These are phyloP conservation scores for Berberis vulgaris DNA, from an alignment of 164 flowering plant species.

Conservation along the genomic window DNA sequence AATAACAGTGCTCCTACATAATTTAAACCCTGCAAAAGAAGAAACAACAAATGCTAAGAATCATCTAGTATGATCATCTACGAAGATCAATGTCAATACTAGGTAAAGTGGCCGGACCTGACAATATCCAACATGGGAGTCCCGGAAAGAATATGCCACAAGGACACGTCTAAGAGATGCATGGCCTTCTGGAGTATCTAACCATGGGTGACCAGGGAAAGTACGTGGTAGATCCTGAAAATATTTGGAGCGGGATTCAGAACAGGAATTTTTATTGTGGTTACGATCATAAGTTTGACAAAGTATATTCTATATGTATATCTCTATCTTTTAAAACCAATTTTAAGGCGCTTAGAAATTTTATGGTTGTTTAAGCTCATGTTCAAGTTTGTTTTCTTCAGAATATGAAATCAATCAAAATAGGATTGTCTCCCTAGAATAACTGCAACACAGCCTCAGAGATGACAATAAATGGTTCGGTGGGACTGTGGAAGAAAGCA, in stretches of 20 bases:
- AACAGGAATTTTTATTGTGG: neutral
- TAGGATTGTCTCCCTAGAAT: too few relatives aligned
- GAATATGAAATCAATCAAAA: too few relatives aligned
- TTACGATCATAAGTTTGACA: too few relatives aligned
- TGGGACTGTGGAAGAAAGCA: too few relatives aligned
- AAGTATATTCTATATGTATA: too few relatives aligned
- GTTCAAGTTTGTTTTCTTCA: too few relatives aligned
- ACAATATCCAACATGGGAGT: slow-evolving; percentile 95
- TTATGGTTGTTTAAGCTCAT: too few relatives aligned
- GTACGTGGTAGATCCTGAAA: slow-evolving; percentile 88
- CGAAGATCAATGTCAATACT: neutral
- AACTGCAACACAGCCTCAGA: too few relatives aligned
- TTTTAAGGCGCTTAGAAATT: too few relatives aligned
- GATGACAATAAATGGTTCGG: too few relatives aligned
- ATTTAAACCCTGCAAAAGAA: slow-evolving; percentile 67
- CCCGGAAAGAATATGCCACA: slow-evolving; percentile 91
- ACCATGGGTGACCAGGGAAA: slow-evolving; percentile 97
- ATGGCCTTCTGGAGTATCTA: slow-evolving; percentile 91
- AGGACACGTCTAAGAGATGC: slow-evolving; percentile 90
- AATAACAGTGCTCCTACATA: slow-evolving; percentile 87
- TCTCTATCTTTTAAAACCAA: too few relatives aligned
- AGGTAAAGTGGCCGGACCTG: slow-evolving; percentile 39
- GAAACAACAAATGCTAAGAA: neutral
- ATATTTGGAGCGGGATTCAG: slow-evolving; percentile 5
- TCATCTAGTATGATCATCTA: neutral